Conservation (phyloP, 2,329 filamentous ascomycete genomes). For the Colletotrichum brevisporum region DNA sequence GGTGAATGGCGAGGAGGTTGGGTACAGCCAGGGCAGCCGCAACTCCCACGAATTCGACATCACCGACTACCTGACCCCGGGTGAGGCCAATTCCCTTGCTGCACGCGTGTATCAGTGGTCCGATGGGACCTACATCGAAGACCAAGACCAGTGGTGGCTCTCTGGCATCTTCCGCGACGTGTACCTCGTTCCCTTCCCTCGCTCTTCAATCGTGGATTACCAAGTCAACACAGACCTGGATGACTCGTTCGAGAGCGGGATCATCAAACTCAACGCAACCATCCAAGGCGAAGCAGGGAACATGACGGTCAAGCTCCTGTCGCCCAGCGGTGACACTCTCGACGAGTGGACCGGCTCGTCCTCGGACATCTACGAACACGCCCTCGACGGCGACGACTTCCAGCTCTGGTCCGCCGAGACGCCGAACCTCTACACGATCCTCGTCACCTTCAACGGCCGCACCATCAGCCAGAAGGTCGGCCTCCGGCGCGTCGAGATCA, state of each 20-base stretch:
- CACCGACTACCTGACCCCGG: slow-evolving; percentile 61
- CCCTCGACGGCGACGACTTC: slow-evolving; percentile 62
- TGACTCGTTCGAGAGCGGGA: slow-evolving; percentile 65
- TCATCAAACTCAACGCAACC: slow-evolving; percentile 60
- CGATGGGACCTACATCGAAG: slow-evolving; percentile 80
- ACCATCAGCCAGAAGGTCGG: slow-evolving; percentile 70
- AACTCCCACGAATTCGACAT: slow-evolving; percentile 83
- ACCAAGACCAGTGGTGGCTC: slow-evolving; percentile 79
- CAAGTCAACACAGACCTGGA: slow-evolving; percentile 70
- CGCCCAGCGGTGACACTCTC: slow-evolving; percentile 35
- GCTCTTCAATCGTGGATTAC: slow-evolving; percentile 68
- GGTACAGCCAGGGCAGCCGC: slow-evolving; percentile 81
- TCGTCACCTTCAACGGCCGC: slow-evolving; percentile 52
- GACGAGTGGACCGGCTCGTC: slow-evolving; percentile 29
- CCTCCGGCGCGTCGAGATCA: slow-evolving; percentile 74
- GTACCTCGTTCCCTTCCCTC: slow-evolving; percentile 72
- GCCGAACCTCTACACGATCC: slow-evolving; percentile 71
- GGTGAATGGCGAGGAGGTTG: slow-evolving; percentile 76
- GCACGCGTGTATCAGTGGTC: slow-evolving; percentile 81
- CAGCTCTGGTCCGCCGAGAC: slow-evolving; percentile 79
- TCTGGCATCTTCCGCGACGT: slow-evolving; percentile 79
- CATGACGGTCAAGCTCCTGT: slow-evolving; percentile 14
- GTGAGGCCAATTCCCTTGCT: slow-evolving; percentile 67
- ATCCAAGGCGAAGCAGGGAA: slow-evolving; percentile 51
- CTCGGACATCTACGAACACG: slow-evolving; percentile 47